A percentile compares a stretch with the other conserved stretches of the same genome.
Conservation (phyloP, 2,329 filamentous ascomycete genomes). For the Onygenales sp. region DNA sequence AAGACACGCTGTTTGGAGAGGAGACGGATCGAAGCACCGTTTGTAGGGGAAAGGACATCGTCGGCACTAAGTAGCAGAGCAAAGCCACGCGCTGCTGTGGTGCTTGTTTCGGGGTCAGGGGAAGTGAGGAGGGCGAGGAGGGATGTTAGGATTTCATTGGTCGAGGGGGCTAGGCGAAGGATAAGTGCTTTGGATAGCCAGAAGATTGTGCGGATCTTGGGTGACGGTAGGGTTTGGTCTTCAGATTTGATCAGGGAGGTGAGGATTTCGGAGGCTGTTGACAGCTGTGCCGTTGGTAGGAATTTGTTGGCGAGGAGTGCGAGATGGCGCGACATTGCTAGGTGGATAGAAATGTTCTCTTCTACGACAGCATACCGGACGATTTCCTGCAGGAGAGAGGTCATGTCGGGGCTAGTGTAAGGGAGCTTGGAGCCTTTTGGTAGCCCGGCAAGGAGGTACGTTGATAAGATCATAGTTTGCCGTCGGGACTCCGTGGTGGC, state of each 20-base stretch:
- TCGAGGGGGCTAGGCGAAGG: slow-evolving; percentile 42
- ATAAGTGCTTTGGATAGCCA: slow-evolving; percentile 53
- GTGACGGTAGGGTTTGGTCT: slow-evolving; percentile 20
- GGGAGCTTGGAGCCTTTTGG: slow-evolving; percentile 28
- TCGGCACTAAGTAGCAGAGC: slow-evolving; percentile 50
- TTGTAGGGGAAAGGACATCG: slow-evolving; percentile 50
- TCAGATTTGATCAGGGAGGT: slow-evolving; percentile 21
- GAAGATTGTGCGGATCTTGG: slow-evolving; percentile 47
- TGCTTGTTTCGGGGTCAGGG: slow-evolving; percentile 39
- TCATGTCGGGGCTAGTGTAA: slow-evolving; percentile 22
- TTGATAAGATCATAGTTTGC: slow-evolving; percentile 46
- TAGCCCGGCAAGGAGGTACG: slow-evolving; percentile 47
- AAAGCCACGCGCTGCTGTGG: slow-evolving; percentile 48
- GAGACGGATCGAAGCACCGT: slow-evolving; percentile 52
- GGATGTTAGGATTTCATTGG: slow-evolving; percentile 41
- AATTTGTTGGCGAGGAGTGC: slow-evolving; percentile 34
- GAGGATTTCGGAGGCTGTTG: slow-evolving; percentile 22
- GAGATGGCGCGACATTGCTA: slow-evolving; percentile 33
- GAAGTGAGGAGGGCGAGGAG: slow-evolving; percentile 37
- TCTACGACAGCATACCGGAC: slow-evolving; percentile 24
- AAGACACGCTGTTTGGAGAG: slow-evolving; percentile 57
- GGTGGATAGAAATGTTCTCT: slow-evolving; percentile 26
- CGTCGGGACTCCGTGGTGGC: slow-evolving; percentile 24
- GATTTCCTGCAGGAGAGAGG: slow-evolving; percentile 26
- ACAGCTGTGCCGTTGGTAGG: slow-evolving; percentile 24